Evolutionary conservation across 1,284 basidiomycete species (phyloP), one percentile per base, ranked within the genome.

Genomic region (Pseudozyma flocculosa): DNA sequence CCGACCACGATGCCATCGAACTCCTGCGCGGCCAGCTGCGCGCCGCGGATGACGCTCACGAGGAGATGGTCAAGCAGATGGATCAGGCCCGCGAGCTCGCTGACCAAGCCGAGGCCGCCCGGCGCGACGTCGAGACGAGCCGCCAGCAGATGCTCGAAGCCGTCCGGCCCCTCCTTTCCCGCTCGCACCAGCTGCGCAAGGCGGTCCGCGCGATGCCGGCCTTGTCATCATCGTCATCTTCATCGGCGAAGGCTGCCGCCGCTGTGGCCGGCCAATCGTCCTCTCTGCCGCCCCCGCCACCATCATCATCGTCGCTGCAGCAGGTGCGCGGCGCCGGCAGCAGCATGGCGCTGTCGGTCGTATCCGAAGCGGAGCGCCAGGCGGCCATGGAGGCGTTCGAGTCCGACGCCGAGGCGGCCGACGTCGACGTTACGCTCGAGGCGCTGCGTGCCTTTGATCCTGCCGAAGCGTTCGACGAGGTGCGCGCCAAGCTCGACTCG

Each of bases 381-480:
- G 61, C 50, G 2, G 62, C 60, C 2, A 30, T 72, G n/a, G 66
- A 70, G 13, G 57, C 59, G 0, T 73, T 72, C 23, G 64, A 70
- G 22, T 39, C 50, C 18, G 57, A 63, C 13, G 54, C 56, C 8
- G 65, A 59, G 15, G 39, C 50, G 2, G 61, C 63, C 24, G 43
- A 30, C 22, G 36, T 61, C 15, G 68, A 70, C 22, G 53, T 56
- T 26, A 62, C 68, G 5, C 59, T 72, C 21, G 86, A 86, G 40
- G 79, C 82, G 9, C 80, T 83, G 22, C 86, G 88, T 2, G 79
- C 91, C 38, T 86, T 88, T 50, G 81, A 83, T 18, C 79, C 91
- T 15, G 81, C 86, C 34, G 83, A 84, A 19, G 89, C 90, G 70
- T 89, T 92, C 73, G 86, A 91, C 55, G 88, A 89, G 62, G 83